phyloP scores from a whole-genome alignment of 2,329 filamentous ascomycete genomes.

The Diaporthe sp. region DNA sequence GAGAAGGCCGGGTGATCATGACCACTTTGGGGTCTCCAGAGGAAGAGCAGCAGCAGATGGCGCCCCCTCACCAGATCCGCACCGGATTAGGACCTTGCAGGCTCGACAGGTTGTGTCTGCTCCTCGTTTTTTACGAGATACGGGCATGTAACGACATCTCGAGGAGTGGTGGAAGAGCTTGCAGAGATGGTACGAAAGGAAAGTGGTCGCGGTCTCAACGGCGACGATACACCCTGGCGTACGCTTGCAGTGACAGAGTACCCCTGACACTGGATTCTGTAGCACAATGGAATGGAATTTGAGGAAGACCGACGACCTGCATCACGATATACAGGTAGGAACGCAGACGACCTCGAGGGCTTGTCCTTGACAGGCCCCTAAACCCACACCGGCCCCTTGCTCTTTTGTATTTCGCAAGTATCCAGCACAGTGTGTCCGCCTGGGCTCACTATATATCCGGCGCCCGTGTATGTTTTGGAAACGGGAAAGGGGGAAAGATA shows the following conservation, averaged over 20 bases:
- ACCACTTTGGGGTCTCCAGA: neutral
- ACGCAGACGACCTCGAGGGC: neutral
- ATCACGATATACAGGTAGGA: neutral
- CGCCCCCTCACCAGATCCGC: neutral
- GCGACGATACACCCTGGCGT: neutral
- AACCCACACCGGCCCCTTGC: neutral
- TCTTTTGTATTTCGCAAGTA: slow-evolving; percentile 27
- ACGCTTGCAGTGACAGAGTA: fast-evolving
- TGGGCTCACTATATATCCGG: neutral
- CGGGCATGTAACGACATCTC: neutral
- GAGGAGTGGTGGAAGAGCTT: neutral
- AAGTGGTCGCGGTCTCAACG: neutral
- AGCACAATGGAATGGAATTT: neutral
- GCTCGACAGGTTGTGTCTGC: neutral
- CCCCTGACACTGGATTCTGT: neutral
- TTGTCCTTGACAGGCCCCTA: neutral
- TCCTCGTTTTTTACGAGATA: neutral
- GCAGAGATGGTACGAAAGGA: neutral
- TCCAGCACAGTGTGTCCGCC: slow-evolving; percentile 13
- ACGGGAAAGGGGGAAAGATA: neutral
- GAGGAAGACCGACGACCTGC: slow-evolving; percentile 3
- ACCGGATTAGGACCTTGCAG: neutral
- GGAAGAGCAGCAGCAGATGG: neutral
- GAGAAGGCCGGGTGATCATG: neutral
- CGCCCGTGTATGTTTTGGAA: slow-evolving; percentile 13